Evolutionary conservation across 2,329 filamentous ascomycete genomes (phyloP), one percentile per base, ranked within the genome.

Genomic region (Aspergillus floridensis): DNA sequence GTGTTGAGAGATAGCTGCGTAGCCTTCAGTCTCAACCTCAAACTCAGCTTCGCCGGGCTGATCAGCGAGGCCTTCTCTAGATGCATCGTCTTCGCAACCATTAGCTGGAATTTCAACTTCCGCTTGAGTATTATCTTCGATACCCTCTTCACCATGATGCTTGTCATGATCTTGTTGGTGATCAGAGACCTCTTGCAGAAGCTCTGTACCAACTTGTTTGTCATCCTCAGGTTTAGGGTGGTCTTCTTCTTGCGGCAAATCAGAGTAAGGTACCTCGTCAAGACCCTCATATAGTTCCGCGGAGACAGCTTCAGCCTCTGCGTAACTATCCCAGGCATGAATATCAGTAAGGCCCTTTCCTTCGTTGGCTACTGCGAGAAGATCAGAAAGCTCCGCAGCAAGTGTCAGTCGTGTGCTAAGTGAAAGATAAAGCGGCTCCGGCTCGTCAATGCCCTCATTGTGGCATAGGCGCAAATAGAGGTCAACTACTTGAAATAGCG

Each of bases 291-390:
- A 46, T 26, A 56, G 49, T 7, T 67, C 66, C 19, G 62, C 64
- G 11, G 61, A 65, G 35, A 49, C 57, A 46, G 56, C 59, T 44
- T 80, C 77, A n/a, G 74, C 78, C 58, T 84, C 81, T 24, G 80
- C 80, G 65, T 82, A 84, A 60, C 81, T 80, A 65, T 72, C 72
- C 74, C 74, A 77, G 5, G 64, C 58, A 41, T 72, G 68, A 50
- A 86, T 73, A 31, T 81, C 76, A 2, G 82, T 81, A 58, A 86
- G 76, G 12, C 85, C 85, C 70, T 84, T 83, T 19, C 86, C 85
- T 65, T 84, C 78, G 21, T 79, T 77, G 58, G 80, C 84, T 67
- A 80, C 81, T 63, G 79, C 74, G 49, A 77, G 75, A 50, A 89
- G 77, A 62, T 81, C 77, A 38, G 76, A 73, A 31, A 88, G 72